These are phyloP conservation scores for Candolleomyces eurysporus DNA, from an alignment of 768 basidiomycete species.

Conservation along the genomic window DNA sequence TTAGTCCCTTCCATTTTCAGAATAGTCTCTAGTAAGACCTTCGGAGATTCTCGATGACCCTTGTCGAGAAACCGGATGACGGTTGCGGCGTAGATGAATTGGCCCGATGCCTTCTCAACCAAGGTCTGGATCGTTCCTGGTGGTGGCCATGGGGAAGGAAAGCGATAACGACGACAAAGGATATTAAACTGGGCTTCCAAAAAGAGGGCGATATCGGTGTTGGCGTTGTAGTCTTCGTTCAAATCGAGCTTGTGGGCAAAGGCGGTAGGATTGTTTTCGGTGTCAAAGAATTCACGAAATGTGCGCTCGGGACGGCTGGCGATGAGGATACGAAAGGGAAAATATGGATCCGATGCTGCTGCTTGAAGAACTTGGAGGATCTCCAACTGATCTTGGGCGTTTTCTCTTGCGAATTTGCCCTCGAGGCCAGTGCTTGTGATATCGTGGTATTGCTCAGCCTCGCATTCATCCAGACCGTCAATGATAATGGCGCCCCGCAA, in stretches of 20 bases:
- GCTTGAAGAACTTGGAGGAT: not conserved
- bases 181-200: not conserved
- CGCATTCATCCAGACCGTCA: too few species aligned
- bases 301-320: not conserved
- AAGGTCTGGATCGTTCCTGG: not conserved
- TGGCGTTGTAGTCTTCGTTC: too few species aligned
- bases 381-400: not conserved
- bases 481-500: too few species aligned
- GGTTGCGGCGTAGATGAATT: too few species aligned
- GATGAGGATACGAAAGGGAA: not conserved
- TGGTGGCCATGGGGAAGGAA: not conserved
- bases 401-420: not conserved
- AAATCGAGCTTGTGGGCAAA: too few species aligned
- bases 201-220: not conserved
- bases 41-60: not conserved
- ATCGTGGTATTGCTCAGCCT: not conserved
- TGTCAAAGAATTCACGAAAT: not conserved
- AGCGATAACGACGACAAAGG: not conserved
- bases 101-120: not conserved
- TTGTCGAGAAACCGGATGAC: too few species aligned
- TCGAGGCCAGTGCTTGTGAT: not conserved
- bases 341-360: not conserved
- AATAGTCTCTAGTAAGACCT: not conserved
- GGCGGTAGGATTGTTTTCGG: too few species aligned
- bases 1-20: not conserved